These are phyloP conservation scores for Petunia axillaris DNA, from an alignment of 257 asterid species.

Conservation along the genomic window DNA sequence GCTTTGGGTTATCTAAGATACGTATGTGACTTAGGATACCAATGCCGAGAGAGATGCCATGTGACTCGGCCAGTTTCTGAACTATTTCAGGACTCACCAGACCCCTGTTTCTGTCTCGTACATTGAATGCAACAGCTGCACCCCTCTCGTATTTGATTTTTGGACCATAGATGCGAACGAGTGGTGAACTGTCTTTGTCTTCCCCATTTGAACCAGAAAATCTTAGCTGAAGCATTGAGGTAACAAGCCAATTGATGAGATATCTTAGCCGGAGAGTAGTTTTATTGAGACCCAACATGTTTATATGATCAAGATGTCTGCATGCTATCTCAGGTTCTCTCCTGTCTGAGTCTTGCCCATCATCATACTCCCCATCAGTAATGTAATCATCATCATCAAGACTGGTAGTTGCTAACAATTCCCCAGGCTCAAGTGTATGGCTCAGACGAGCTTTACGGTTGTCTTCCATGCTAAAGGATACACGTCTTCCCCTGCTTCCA, in stretches of 20 bases:
- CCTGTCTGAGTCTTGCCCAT: slow-evolving; percentile 79
- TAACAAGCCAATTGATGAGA: slow-evolving; percentile 89
- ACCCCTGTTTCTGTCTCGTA: slow-evolving; percentile 75
- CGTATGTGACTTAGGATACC: slow-evolving; percentile 92
- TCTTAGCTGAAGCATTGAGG: slow-evolving; percentile 83
- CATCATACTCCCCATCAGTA: slow-evolving; percentile 70
- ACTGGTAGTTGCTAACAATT: slow-evolving; percentile 52
- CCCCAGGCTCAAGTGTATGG: slow-evolving; percentile 68
- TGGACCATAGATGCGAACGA: slow-evolving; percentile 92
- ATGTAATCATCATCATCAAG: slow-evolving; percentile 75
- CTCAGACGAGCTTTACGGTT: slow-evolving; percentile 47
- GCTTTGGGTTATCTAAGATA: slow-evolving; percentile 64
- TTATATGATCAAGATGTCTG: slow-evolving; percentile 88
- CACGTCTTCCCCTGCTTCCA: slow-evolving; percentile 84
- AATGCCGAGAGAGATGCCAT: slow-evolving; percentile 75
- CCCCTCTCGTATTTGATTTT: slow-evolving; percentile 96
- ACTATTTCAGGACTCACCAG: slow-evolving; percentile 82
- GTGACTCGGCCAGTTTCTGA: slow-evolving; percentile 78
- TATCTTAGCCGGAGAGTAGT: slow-evolving; percentile 85
- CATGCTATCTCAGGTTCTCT: slow-evolving; percentile 84
- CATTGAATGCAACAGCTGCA: slow-evolving; percentile 89
- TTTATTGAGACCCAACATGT: slow-evolving; percentile 87
- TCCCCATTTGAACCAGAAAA: slow-evolving; percentile 55
- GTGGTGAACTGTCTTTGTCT: slow-evolving; percentile 45
- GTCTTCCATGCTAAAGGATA: slow-evolving; percentile 83